These are phyloP conservation scores for Perkinsus marinus DNA, from an alignment of 169 alveolate species.

Conservation along the genomic window DNA sequence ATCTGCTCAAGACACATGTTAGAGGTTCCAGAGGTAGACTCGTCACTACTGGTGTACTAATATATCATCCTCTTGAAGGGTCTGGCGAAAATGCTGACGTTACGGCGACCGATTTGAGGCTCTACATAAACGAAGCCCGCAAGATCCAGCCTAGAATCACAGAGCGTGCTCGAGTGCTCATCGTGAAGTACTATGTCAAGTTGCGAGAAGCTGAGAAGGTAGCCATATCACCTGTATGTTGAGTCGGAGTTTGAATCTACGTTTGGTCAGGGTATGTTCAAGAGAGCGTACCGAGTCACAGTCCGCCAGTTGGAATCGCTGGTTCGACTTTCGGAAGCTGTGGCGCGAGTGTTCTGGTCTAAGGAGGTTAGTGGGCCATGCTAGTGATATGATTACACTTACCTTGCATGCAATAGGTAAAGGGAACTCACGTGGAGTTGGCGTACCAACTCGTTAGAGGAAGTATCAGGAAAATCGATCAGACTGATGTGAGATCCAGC, in stretches of 20 bases:
- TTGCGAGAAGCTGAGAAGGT: slow-evolving; percentile 74
- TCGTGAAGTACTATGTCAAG: slow-evolving; percentile 73
- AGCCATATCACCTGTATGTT: slow-evolving; percentile 13
- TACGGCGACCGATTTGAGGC: slow-evolving; percentile 63
- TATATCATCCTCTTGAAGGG: too few species aligned
- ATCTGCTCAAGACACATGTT: slow-evolving; percentile 15
- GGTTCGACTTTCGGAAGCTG: slow-evolving; percentile 83
- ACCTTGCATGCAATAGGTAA: neutral
- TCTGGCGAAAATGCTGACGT: slow-evolving; percentile 6
- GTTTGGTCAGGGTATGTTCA: slow-evolving; percentile 8
- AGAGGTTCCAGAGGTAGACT: slow-evolving; percentile 12
- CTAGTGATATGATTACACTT: neutral
- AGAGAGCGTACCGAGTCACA: slow-evolving; percentile 80
- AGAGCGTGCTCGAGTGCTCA: slow-evolving; percentile 70
- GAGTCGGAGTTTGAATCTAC: too few species aligned
- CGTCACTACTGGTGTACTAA: neutral
- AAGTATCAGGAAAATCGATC: neutral
- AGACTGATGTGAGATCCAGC: neutral
- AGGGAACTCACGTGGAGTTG: neutral
- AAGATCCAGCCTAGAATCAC: slow-evolving; percentile 77
- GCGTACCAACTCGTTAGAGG: neutral
- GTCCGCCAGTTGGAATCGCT: slow-evolving; percentile 89
- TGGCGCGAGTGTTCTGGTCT: slow-evolving; percentile 80
- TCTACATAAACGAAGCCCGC: slow-evolving; percentile 76
- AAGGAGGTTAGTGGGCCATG: slow-evolving; percentile 37